These are phyloP conservation scores for Groenewaldozyma salmanticensis DNA, from an alignment of 805 yeast species.

Conservation along the genomic window DNA sequence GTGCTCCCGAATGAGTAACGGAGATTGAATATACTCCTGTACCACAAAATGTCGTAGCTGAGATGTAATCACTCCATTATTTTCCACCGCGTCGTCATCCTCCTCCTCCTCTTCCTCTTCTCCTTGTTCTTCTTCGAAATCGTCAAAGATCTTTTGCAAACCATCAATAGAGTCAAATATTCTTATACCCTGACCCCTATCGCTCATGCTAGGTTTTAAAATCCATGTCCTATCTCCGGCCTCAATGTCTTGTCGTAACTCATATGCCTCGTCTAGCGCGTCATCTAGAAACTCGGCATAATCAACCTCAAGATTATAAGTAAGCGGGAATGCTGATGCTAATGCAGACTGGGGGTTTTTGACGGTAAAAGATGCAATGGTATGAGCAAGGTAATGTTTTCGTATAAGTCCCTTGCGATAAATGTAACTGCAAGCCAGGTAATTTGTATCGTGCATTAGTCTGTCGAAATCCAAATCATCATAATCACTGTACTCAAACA, in stretches of 20 bases:
- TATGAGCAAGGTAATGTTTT: slow-evolving; percentile 80
- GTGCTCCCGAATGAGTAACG: slow-evolving; percentile 55
- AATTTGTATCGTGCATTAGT: slow-evolving; percentile 37
- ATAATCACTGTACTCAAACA: slow-evolving; percentile 81
- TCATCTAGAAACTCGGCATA: slow-evolving; percentile 96
- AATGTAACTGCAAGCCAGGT: slow-evolving; percentile 68
- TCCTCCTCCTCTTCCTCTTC: slow-evolving; percentile 51
- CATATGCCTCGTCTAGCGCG: slow-evolving; percentile 85
- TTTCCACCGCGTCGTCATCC: slow-evolving; percentile 26
- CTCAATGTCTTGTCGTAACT: slow-evolving; percentile 69
- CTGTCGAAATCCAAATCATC: slow-evolving; percentile 77
- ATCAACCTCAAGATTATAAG: slow-evolving; percentile 77
- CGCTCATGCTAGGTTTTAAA: slow-evolving; percentile 94
- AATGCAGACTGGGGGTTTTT: slow-evolving; percentile 67
- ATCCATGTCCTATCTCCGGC: slow-evolving; percentile 60
- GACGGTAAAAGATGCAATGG: slow-evolving; percentile 61
- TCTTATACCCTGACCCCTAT: slow-evolving; percentile 91
- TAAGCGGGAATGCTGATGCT: slow-evolving; percentile 54
- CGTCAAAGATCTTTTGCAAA: slow-evolving; percentile 72
- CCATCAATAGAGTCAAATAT: slow-evolving; percentile 70
- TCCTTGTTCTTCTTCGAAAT: slow-evolving; percentile 72
- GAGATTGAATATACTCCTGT: slow-evolving; percentile 66
- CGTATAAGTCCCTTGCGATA: slow-evolving; percentile 86
- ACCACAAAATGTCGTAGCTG: slow-evolving; percentile 86
- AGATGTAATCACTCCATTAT: slow-evolving; percentile 68